phyloP scores from a whole-genome alignment of 2,329 filamentous ascomycete species.

The Ophiostoma sp. region DNA sequence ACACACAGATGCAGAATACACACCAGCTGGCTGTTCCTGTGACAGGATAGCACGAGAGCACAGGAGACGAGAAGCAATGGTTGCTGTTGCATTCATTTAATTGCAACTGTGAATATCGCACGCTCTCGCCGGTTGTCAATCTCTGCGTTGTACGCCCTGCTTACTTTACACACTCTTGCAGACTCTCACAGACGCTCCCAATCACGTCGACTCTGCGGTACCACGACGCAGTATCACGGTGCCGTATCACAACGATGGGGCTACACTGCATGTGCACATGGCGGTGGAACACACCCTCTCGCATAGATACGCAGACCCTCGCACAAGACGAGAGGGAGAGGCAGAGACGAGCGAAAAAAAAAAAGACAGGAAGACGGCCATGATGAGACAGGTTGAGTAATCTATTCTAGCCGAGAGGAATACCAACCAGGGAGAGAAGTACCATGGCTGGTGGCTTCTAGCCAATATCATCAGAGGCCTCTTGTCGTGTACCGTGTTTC shows the following conservation, averaged over 20 bases:
- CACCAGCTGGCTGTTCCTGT: too few relatives aligned
- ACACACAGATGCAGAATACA: too few relatives aligned
- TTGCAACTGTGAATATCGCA: too few relatives aligned
- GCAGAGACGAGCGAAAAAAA: not conserved
- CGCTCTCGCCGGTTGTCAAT: too few relatives aligned
- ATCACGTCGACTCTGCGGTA: not conserved
- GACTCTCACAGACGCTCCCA: too few relatives aligned
- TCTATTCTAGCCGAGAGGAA: not conserved
- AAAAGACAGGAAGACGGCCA: not conserved
- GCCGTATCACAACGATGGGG: not conserved
- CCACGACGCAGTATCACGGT: not conserved
- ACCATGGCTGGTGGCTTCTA: not conserved
- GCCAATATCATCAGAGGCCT: not conserved
- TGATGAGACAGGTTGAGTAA: not conserved
- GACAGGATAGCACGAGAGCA: too few relatives aligned
- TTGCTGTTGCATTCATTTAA: too few relatives aligned
- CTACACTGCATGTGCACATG: slow-evolving; percentile 9
- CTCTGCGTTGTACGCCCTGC: too few relatives aligned
- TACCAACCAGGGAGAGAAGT: not conserved
- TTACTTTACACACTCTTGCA: too few relatives aligned
- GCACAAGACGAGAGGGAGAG: not conserved
- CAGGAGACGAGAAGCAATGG: too few relatives aligned
- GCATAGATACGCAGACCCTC: not conserved
- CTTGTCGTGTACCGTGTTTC: not conserved
- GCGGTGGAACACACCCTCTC: not conserved